phyloP scores from a whole-genome alignment of 805 yeast species.

The Hanseniaspora pseudoguilliermondii region DNA sequence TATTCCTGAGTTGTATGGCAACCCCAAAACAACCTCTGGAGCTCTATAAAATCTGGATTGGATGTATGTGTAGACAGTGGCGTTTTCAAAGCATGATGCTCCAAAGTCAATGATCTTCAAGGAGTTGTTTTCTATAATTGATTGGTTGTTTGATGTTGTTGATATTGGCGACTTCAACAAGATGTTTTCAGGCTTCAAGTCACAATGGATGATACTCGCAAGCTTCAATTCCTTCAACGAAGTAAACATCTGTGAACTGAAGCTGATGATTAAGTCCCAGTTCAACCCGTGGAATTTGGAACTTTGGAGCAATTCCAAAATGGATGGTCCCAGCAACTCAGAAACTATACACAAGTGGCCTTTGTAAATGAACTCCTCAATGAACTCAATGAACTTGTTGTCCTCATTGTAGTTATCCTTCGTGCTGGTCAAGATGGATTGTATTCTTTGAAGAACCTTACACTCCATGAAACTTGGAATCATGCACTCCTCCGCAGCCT shows the following conservation, averaged over 20 bases:
- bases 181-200: constrained; percentile 91
- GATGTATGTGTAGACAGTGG: constrained; percentile 78
- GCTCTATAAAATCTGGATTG: constrained; percentile 89
- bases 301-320: constrained; percentile 82
- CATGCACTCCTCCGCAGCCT: constrained; percentile 78
- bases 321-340: constrained; percentile 74
- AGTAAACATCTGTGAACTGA: constrained; percentile 70
- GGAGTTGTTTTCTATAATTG: neutral
- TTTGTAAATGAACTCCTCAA: constrained; percentile 83
- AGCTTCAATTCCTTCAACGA: constrained; percentile 70
- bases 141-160: constrained; percentile 35
- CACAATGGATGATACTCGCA: constrained; percentile 85
- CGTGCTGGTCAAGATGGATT: constrained; percentile 32
- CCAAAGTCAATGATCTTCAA: constrained; percentile 94
- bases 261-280: constrained; percentile 62
- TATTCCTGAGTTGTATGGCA: constrained; percentile 83
- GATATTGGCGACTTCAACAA: constrained; percentile 55
- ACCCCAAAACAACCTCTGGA: constrained; percentile 85
- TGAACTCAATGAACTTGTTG: constrained; percentile 61
- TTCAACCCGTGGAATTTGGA: constrained; percentile 86
- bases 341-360: constrained; percentile 88
- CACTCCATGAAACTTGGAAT: constrained; percentile 90
- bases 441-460: constrained; percentile 67
- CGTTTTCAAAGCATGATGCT: constrained; percentile 83
- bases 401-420: constrained; percentile 47